Percentiles rank a stretch among this genome's conserved stretches.
Conservation (phyloP, 208 protist species). For the Wallacemonas sp. region DNA sequence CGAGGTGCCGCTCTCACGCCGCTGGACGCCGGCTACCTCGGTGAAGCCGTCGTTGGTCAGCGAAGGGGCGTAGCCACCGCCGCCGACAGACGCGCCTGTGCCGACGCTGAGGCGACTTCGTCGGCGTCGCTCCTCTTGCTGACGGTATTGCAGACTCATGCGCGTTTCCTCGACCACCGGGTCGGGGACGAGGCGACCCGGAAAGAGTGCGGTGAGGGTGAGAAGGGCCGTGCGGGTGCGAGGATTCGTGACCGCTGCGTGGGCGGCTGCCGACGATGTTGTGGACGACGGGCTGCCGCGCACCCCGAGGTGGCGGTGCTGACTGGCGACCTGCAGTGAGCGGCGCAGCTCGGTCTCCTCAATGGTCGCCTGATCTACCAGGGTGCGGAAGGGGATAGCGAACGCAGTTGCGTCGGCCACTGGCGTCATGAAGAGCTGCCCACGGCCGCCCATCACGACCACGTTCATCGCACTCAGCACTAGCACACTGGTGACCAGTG, state of each 20-base stretch:
- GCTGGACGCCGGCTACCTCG: neutral
- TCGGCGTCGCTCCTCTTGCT: neutral
- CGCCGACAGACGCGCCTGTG: neutral
- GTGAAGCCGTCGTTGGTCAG: neutral
- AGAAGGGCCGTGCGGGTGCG: neutral
- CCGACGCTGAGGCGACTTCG: neutral
- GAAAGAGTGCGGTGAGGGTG: slow-evolving; percentile 51
- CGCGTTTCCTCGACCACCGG: slow-evolving; percentile 14
- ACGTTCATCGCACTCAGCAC: slow-evolving; percentile 31
- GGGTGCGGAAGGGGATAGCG: slow-evolving; percentile 36
- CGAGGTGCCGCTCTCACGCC: no score
- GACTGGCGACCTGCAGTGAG: neutral
- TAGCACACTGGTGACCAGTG: slow-evolving; percentile 26
- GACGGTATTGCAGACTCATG: neutral
- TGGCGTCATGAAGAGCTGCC: slow-evolving; percentile 36
- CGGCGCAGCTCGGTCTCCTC: slow-evolving; percentile 1
- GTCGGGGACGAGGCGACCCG: slow-evolving; percentile 43
- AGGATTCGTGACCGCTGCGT: neutral
- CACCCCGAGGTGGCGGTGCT: neutral
- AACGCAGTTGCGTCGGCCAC: slow-evolving; percentile 40
- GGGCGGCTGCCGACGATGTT: neutral
- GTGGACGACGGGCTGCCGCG: neutral
- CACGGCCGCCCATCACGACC: slow-evolving; percentile 56
- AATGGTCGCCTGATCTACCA: slow-evolving; percentile 26
- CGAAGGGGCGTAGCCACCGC: neutral